Conservation (phyloP, 2,329 filamentous ascomycete species). For the Apiospora marii region DNA sequence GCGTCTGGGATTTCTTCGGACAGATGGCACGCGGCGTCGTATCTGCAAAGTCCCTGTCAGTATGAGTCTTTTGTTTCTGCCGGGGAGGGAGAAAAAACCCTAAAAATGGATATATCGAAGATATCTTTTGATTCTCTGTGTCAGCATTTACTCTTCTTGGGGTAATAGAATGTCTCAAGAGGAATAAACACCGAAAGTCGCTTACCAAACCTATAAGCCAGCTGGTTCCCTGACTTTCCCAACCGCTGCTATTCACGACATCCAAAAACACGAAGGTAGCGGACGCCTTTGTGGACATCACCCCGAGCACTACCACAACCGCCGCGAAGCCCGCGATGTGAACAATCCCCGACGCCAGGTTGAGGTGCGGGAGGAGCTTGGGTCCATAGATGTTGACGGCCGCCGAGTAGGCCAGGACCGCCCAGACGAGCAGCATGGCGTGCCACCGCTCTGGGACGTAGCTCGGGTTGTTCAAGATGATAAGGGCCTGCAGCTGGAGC, state of each 20-base stretch:
- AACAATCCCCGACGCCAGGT: conserved; percentile 40
- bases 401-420: conserved; percentile 47
- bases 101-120: too few relatives aligned
- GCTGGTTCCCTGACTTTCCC: conserved; percentile 41
- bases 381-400: conserved; percentile 52
- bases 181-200: too few relatives aligned
- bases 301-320: conserved; percentile 40
- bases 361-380: conserved; percentile 46
- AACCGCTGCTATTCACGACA: conserved; percentile 43
- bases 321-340: conserved; percentile 40
- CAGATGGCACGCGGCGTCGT: conserved; percentile 45
- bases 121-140: too few relatives aligned
- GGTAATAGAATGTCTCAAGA: too few relatives aligned
- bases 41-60: conserved; percentile 31
- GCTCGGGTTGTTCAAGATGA: conserved; percentile 50
- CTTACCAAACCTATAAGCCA: too few relatives aligned
- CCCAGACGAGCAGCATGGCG: conserved; percentile 57
- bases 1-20: conserved; percentile 45
- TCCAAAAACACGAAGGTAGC: conserved; percentile 43
- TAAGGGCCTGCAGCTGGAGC: conserved; percentile 51
- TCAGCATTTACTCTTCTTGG: too few relatives aligned
- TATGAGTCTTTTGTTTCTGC: too few relatives aligned
- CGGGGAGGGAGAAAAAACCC: too few relatives aligned
- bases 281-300: conserved; percentile 42
- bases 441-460: conserved; percentile 53